phyloP scores from a whole-genome alignment of 768 basidiomycete species.

The Phaffia australis region DNA sequence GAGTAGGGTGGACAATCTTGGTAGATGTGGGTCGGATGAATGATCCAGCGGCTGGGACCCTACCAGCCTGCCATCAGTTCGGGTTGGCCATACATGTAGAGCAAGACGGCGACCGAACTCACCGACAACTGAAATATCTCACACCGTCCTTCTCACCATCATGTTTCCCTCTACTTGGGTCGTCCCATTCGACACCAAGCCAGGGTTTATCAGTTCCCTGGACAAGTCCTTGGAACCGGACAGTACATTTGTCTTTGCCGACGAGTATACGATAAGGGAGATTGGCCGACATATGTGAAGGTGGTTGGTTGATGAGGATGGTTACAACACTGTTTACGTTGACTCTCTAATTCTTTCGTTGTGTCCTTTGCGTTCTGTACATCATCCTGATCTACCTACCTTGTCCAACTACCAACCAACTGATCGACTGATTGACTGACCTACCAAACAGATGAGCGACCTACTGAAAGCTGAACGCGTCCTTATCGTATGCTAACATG shows the following conservation, averaged over 20 bases:
- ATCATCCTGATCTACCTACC: no score
- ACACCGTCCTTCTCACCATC: conserved; percentile 67
- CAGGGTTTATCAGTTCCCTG: conserved; percentile 50
- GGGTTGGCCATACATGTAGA: not conserved
- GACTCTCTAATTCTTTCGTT: no score
- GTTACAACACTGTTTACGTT: no score
- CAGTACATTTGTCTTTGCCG: conserved; percentile 48
- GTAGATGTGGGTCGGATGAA: conserved; percentile 62
- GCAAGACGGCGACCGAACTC: conserved; percentile 31
- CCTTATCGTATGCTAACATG: no score
- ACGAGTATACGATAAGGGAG: conserved; percentile 9
- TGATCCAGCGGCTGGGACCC: conserved; percentile 56
- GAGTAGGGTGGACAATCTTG: conserved; percentile 49
- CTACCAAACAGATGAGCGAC: no score
- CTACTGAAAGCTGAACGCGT: no score
- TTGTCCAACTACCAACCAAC: no score
- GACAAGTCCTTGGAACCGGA: conserved; percentile 59
- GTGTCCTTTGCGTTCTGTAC: no score
- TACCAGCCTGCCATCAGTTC: conserved; percentile 32
- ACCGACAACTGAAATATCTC: conserved; percentile 71
- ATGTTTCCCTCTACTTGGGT: conserved; percentile 71
- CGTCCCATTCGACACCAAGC: conserved; percentile 99
- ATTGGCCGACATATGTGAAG: no score
- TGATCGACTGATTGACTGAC: no score
- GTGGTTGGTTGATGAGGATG: no score